These are phyloP conservation scores for Macrophomina pseudophaseolina DNA, from an alignment of 2,329 filamentous ascomycete species.

Conservation along the genomic window DNA sequence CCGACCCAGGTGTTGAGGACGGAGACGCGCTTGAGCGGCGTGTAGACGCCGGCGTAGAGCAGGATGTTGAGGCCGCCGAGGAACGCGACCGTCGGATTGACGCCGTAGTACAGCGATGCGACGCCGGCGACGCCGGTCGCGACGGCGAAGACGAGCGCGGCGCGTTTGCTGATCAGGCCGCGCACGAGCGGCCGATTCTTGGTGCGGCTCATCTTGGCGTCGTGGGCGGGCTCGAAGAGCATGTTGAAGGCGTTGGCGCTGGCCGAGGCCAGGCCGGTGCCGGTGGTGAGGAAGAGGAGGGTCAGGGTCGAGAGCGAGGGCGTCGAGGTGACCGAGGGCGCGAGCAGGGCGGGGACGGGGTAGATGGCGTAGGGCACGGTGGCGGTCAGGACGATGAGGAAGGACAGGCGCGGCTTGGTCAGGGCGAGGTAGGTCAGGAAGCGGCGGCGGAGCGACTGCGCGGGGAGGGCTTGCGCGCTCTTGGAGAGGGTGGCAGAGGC, in stretches of 20 bases:
- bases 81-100: slow-evolving; percentile 90
- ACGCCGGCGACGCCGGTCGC: slow-evolving; percentile 72
- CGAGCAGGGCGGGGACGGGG: slow-evolving; percentile 85
- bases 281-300: slow-evolving; percentile 86
- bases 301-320: slow-evolving; percentile 90
- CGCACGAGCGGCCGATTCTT: slow-evolving; percentile 88
- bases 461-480: slow-evolving; percentile 61
- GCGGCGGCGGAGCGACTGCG: slow-evolving; percentile 65
- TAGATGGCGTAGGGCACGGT: slow-evolving; percentile 93
- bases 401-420: slow-evolving; percentile 91
- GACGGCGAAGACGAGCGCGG: slow-evolving; percentile 80
- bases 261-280: slow-evolving; percentile 86
- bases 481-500: slow-evolving; percentile 66
- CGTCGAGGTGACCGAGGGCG: slow-evolving; percentile 66
- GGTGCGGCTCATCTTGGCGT: slow-evolving; percentile 93
- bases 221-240: slow-evolving; percentile 89
- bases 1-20: slow-evolving; percentile 95
- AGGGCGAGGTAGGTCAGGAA: slow-evolving; percentile 85
- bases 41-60: slow-evolving; percentile 91
- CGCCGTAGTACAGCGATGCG: slow-evolving; percentile 79
- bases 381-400: slow-evolving; percentile 87
- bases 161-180: slow-evolving; percentile 72
- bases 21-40: slow-evolving; percentile 85
- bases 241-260: slow-evolving; percentile 96
- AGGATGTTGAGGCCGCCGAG: slow-evolving; percentile 84